Base-by-base conservation (phyloP, 2,329 filamentous ascomycete species). In the Tolypocladium endophyticum region DNA sequence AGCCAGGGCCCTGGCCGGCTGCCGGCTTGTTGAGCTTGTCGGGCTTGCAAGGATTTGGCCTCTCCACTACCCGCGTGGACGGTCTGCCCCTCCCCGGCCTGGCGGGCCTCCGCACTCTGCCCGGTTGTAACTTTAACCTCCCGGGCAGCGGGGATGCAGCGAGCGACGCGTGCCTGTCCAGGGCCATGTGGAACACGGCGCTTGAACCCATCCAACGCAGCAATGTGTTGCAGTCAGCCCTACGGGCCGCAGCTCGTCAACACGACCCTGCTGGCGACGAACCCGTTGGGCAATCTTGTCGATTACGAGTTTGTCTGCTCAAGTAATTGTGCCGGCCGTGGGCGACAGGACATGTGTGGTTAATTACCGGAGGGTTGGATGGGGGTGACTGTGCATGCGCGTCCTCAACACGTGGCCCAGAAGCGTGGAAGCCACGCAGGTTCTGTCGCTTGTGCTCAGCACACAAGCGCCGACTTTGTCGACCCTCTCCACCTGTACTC, bases 111-210 rank as follows among this genome's bases (percentile, higher is more conserved):
- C 57, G 57, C 47, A 55, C 36, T 50, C 35, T 59, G 53, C n/a
- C 58, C n/a, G 43, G 12, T 59, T 59, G 58, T 54, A 59, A 56
- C 58, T 59, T 52, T 59, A 59, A 28, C 28, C 58, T 59, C 53
- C 52, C 58, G 52, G 52, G n/a, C 58, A 25, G 52, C 58, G 54
- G 58, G 58, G 58, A 55, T 47, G 58, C 58, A 47, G 43, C 58
- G 38, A 35, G 36, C 30, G 30, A 57, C 20, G 57, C 57, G 39
- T 38, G 9, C 18, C 8, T 20, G 47, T 30, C 58, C 58, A 47
- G 58, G 58, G 58, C 55, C 36, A 30, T 39, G 54, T 55, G 54
- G 54, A 55, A 55, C 54, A 55, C 25, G 54, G 54, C 54, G 54
- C 35, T 39, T 30, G 54, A 55, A 39, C 36, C 36, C 54, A 8